phyloP scores from a whole-genome alignment of 306 rosid species.

The Citrullus mucosospermus region DNA sequence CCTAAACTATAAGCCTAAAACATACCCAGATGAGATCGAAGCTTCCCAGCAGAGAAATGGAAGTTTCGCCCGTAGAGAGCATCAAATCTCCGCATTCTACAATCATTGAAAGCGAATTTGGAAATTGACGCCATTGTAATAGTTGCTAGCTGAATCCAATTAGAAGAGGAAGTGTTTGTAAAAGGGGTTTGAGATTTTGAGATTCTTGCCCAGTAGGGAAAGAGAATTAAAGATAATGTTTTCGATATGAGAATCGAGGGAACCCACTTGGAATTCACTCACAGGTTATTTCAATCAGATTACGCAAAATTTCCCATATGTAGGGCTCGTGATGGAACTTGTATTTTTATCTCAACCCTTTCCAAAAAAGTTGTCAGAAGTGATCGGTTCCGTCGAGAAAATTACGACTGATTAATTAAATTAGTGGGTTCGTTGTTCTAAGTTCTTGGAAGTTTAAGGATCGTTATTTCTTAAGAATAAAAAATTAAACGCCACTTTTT shows the following conservation, averaged over 20 bases:
- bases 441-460: no score
- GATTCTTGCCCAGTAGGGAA: neutral
- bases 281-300: neutral
- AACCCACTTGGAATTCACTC: neutral
- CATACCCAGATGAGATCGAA: conserved; percentile 40
- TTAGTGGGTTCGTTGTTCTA: no score
- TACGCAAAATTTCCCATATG: neutral
- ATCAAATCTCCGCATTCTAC: conserved; percentile 16
- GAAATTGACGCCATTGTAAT: conserved; percentile 50
- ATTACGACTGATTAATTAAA: no score
- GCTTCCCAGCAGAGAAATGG: conserved; percentile 17
- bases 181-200: neutral
- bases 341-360: no score
- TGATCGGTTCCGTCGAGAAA: neutral
- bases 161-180: neutral
- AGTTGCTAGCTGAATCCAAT: neutral
- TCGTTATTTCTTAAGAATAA: no score
- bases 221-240: neutral
- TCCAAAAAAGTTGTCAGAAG: neutral
- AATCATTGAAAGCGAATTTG: conserved; percentile 32
- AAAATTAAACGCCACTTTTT: no score
- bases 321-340: no score
- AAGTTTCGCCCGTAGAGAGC: conserved; percentile 17
- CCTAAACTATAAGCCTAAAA: neutral
- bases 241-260: conserved; percentile 25